phyloP scores from a whole-genome alignment of 2,329 filamentous ascomycete species.

The Nemania bipapillata region DNA sequence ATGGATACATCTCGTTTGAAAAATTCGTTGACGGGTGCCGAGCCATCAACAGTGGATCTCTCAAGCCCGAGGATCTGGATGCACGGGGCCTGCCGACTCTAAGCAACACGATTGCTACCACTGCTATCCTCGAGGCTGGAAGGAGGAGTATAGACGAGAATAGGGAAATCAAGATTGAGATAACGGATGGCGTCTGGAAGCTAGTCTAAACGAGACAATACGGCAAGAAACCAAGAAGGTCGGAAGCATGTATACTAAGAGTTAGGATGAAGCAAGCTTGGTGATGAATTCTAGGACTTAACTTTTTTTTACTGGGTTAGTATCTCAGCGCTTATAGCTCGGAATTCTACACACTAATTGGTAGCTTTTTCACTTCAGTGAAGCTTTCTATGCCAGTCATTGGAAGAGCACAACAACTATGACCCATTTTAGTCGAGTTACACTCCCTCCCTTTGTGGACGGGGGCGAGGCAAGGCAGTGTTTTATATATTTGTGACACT shows the following conservation, averaged over 20 bases:
- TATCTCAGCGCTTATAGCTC: not conserved
- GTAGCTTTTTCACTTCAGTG: too few relatives aligned
- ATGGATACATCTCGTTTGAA: conserved; percentile 93
- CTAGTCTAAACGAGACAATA: conserved; percentile 60
- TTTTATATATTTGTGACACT: too few relatives aligned
- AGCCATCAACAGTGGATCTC: conserved; percentile 77
- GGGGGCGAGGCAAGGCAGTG: too few relatives aligned
- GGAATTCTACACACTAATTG: too few relatives aligned
- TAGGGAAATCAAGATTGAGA: conserved; percentile 78
- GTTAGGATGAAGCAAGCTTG: not conserved
- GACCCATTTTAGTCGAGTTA: too few relatives aligned
- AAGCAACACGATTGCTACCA: conserved; percentile 89
- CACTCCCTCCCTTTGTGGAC: too few relatives aligned
- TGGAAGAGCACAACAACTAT: too few relatives aligned
- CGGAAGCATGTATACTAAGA: conserved; percentile 13
- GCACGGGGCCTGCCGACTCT: conserved; percentile 83
- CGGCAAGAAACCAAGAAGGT: too few relatives aligned
- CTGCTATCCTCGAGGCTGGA: conserved; percentile 89
- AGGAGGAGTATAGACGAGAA: conserved; percentile 85
- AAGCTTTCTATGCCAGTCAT: too few relatives aligned
- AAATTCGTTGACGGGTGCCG: conserved; percentile 93
- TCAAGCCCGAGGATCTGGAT: conserved; percentile 80
- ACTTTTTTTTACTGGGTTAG: not conserved
- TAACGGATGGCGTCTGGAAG: conserved; percentile 73
- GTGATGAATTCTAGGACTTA: not conserved